Base-by-base conservation (phyloP, 1,284 basidiomycete species). In the Erythrobasidium hasegawianum region DNA sequence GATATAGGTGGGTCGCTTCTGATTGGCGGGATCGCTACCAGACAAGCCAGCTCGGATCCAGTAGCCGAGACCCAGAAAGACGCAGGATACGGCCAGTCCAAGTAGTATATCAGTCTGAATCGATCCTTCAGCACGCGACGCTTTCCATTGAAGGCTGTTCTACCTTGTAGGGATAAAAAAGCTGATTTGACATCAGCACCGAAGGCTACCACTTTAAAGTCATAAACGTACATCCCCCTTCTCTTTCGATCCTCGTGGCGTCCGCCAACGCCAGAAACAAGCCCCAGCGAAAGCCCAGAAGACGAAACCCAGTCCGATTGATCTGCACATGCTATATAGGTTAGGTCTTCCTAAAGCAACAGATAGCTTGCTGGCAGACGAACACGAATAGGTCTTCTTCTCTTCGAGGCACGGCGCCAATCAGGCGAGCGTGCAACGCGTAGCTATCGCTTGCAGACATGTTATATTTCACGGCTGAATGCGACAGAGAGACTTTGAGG, bases 401-500 rank as follows among this genome's bases (percentile, higher is more conserved):
- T 18, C 33, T 29, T 49, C 38, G 29, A 26, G 62, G 62, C 1
- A 65, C 56, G n/a, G 29, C 62, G 5, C 62, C 62, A 24, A 65
- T 65, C 16, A 65, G 62, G 26, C 62, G 40, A 13, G 62, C 62
- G 29, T 65, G 62, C 9, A 65, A 55, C 16, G 53, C 54, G 47
- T 65, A 65, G 54, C 62, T 56, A 27, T 57, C 26, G 38, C 55
- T 57, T 27, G 57, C 62, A 13, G 55, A 55, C 16, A 58, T 47
- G 43, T 5, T 47, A 33, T 33, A 5, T 11, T 33, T 33, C 33
- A 11, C 33, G n/a, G 33, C 33, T n/a, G n/a, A n/a, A n/a, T n/a
- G n/a, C n/a, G 33, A 11, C 5, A 33, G 33, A 33, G 33, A 33
- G 33, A 11, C 33, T 11, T 33, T 4, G 11, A 33, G 33, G 33